Conservation (phyloP, 805 yeast species). For the Saccharomycopsis fodiens region DNA sequence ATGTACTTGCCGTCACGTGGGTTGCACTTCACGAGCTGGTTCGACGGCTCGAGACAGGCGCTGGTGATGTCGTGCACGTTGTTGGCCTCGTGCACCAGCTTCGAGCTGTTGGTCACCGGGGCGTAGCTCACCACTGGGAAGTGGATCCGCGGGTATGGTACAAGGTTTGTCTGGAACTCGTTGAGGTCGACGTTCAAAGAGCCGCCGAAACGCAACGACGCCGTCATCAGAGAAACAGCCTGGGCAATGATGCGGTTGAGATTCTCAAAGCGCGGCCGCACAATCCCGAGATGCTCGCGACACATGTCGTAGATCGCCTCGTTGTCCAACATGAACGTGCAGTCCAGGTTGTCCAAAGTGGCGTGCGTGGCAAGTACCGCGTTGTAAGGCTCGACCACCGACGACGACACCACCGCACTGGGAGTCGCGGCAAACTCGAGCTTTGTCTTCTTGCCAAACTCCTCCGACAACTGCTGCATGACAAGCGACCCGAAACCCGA, state of each 20-base stretch:
- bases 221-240: slow-evolving; percentile 96
- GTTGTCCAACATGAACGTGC: slow-evolving; percentile 98
- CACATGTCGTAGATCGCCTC: slow-evolving; percentile 99
- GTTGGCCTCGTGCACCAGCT: slow-evolving; percentile 92
- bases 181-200: slow-evolving; percentile 94
- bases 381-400: slow-evolving; percentile 97
- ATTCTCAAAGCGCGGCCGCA: slow-evolving; percentile 82
- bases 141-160: slow-evolving; percentile 98
- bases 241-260: slow-evolving; percentile 92
- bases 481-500: slow-evolving; percentile 94
- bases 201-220: slow-evolving; percentile 94
- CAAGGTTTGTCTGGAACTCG: slow-evolving; percentile 97
- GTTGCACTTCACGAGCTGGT: slow-evolving; percentile 99
- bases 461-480: slow-evolving; percentile 84
- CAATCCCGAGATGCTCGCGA: slow-evolving; percentile 86
- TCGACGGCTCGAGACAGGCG: slow-evolving; percentile 96
- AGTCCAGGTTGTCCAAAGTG: slow-evolving; percentile 95
- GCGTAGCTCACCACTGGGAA: slow-evolving; percentile 98
- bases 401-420: slow-evolving; percentile 93
- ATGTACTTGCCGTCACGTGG: slow-evolving; percentile 95
- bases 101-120: slow-evolving; percentile 84
- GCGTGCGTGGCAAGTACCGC: slow-evolving; percentile 96
- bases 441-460: slow-evolving; percentile 94
- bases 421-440: slow-evolving; percentile 98
- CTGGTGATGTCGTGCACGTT: slow-evolving; percentile 92